Conservation (phyloP, 2,329 filamentous ascomycete genomes). For the Plenodomus lindquistii region DNA sequence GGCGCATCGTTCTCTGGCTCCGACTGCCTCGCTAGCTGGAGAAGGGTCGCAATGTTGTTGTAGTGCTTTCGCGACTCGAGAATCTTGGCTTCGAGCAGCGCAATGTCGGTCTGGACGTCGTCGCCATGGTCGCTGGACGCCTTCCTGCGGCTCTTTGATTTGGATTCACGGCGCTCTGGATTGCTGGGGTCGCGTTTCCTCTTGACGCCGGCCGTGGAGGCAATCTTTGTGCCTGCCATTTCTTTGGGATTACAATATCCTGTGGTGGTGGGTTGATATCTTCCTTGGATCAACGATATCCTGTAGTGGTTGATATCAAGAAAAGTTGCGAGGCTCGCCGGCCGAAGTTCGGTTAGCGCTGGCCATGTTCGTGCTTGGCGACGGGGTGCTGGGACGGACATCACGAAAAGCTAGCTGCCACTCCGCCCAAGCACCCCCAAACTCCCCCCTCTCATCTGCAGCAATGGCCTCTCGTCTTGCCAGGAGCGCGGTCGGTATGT, state of each 20-base stretch:
- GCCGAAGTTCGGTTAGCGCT: slow-evolving; percentile 32
- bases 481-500: slow-evolving; percentile 92
- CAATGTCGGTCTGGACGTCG: slow-evolving; percentile 66
- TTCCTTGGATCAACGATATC: background rate
- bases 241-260: background rate
- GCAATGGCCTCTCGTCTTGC: slow-evolving; percentile 98
- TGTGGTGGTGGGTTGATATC: slow-evolving; percentile 1
- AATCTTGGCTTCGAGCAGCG: slow-evolving; percentile 78
- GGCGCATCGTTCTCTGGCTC: slow-evolving; percentile 59
- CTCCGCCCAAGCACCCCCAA: slow-evolving; percentile 32
- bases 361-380: slow-evolving; percentile 22
- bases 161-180: slow-evolving; percentile 43
- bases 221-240: slow-evolving; percentile 43
- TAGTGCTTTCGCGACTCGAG: slow-evolving; percentile 86
- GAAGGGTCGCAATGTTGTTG: slow-evolving; percentile 80
- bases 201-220: slow-evolving; percentile 44
- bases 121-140: slow-evolving; percentile 35
- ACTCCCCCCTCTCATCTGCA: slow-evolving; percentile 50
- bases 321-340: slow-evolving; percentile 23
- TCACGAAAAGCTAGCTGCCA: slow-evolving; percentile 31
- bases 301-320: slow-evolving; percentile 9
- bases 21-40: slow-evolving; percentile 59
- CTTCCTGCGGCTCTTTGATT: slow-evolving; percentile 41
- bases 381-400: slow-evolving; percentile 17
- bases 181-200: slow-evolving; percentile 47